phyloP scores from a whole-genome alignment of 352 stramenopile species.

The Phytophthora hybrid region DNA sequence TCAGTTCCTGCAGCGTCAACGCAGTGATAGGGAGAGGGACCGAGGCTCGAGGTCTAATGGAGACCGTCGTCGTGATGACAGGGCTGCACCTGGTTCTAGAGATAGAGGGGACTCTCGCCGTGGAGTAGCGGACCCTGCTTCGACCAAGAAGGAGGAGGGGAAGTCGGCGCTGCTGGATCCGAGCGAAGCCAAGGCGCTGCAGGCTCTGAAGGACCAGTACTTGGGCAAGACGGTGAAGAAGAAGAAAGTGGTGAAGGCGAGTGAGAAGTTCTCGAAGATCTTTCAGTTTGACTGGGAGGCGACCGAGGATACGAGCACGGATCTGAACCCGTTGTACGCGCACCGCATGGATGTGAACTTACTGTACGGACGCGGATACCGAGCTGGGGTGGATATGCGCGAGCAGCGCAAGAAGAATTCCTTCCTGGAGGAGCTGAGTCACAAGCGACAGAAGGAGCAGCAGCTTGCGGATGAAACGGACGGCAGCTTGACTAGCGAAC shows the following conservation, averaged over 20 bases:
- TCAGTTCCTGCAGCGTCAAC: constrained; percentile 71
- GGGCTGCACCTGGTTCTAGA: constrained; percentile 12
- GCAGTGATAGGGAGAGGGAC: constrained; percentile 42
- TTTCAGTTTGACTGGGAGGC: constrained; percentile 96
- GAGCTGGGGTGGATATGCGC: constrained; percentile 93
- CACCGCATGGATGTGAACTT: constrained; percentile 92
- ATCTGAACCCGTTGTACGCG: constrained; percentile 93
- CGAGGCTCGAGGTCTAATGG: constrained; percentile 21
- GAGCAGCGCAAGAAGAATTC: constrained; percentile 94
- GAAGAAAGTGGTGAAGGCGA: constrained; percentile 93
- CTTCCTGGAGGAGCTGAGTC: constrained; percentile 88
- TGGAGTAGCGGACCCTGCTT: neutral
- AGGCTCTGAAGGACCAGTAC: constrained; percentile 91
- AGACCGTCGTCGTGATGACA: constrained; percentile 29
- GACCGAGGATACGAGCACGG: constrained; percentile 91
- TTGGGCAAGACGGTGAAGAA: constrained; percentile 87
- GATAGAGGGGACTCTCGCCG: constrained; percentile 17
- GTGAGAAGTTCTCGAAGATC: constrained; percentile 94
- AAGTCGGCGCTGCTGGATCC: constrained; percentile 38
- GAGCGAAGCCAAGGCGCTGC: constrained; percentile 79
- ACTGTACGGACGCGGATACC: constrained; percentile 93
- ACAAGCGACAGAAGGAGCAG: constrained; percentile 89
- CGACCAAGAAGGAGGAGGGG: constrained; percentile 23
- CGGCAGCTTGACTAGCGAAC: constrained; percentile 62
- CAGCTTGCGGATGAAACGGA: constrained; percentile 70